Conservation (phyloP, 306 rosid species). For the Vicia sativa region DNA sequence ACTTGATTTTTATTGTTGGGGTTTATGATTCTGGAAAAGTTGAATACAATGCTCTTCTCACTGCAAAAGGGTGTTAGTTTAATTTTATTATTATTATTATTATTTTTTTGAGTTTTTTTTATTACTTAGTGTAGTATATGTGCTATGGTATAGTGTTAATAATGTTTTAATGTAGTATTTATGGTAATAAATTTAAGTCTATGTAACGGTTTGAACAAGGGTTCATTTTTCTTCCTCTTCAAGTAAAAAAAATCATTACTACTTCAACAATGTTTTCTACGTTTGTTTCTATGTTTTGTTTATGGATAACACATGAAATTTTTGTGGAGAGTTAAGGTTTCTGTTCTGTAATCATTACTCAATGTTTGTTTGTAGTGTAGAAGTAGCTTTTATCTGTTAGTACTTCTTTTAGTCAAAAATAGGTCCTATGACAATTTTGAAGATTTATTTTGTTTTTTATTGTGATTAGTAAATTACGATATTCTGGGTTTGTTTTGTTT, state of each 20-base stretch:
- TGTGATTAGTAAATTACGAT: not conserved
- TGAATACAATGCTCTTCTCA: conserved; percentile 17
- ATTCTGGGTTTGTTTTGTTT: not conserved
- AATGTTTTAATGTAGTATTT: too few species aligned
- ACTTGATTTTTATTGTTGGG: not conserved
- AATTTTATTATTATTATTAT: not conserved
- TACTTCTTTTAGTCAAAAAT: conserved; percentile 29
- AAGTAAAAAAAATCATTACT: conserved; percentile 18
- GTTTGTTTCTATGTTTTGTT: not conserved
- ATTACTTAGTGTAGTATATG: conserved; percentile 7
- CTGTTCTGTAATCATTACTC: conserved; percentile 4
- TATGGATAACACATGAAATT: conserved; percentile 6
- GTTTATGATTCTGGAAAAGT: conserved; percentile 16
- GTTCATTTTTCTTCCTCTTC: conserved; percentile 23
- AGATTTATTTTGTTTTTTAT: conserved; percentile 18
- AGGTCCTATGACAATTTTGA: conserved; percentile 4
- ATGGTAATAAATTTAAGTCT: conserved; percentile 21
- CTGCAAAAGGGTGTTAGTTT: not conserved
- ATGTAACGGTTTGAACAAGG: conserved; percentile 21
- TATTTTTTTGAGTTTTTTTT: not conserved
- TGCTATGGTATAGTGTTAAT: not conserved
- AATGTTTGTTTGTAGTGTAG: not conserved
- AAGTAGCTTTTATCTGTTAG: conserved; percentile 5
- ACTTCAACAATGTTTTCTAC: conserved; percentile 7
- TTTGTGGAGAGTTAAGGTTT: not conserved